Evolutionary conservation across 78 protist species (phyloP), one percentile per base, ranked within the genome.

Genomic region (Paratrimastix pyriformis): DNA sequence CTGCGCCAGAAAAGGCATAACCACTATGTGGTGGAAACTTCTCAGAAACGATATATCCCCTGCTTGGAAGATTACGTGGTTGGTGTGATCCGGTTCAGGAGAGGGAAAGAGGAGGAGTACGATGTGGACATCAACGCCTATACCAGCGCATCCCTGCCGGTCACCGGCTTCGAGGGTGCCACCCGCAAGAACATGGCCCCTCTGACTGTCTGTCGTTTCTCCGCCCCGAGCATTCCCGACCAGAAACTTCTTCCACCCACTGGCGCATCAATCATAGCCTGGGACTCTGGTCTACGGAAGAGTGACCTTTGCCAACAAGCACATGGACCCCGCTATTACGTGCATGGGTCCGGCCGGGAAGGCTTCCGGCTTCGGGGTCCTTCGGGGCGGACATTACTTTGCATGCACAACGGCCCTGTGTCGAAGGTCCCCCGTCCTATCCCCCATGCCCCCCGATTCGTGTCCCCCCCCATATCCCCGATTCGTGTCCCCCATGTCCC

Each of bases 121-220:
- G 32, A 52, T n/a, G 85, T 88, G 5, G 84, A 88, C 75, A 55
- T 88, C n/a, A 89, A 89, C 52, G 13, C 72, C 21, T 42, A 70
- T 32, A 65, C 72, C 8, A 21, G 43, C 0, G 92, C 88, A 32
- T 8, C 69, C 65, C 75, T 88, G 43, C 77, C 90, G 44, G 68
- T 68, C 30, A 72, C 83, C 18, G 80, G 86, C n/a, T 88, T 88
- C 38, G 90, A 85, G 37, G 85, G 85, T 35, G 92, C 92, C 26
- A 86, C 89, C 2, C 79, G 76, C 52, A n/a, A 54, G 30, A 86
- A 82, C 70, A 58, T 82, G 64, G 90, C 89, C 1, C 46, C 75
- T n/a, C 68, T 88, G 39, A 29, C n/a, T 29, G 75, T 60, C 11
- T 21, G 39, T 4, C 44, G 15, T 5, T 4, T 11, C 33, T 4